A percentile compares a stretch with the other conserved stretches of the same genome.
Evolutionary conservation across 1,139 yeast species (phyloP).

Genomic region (Pichia sp.): DNA sequence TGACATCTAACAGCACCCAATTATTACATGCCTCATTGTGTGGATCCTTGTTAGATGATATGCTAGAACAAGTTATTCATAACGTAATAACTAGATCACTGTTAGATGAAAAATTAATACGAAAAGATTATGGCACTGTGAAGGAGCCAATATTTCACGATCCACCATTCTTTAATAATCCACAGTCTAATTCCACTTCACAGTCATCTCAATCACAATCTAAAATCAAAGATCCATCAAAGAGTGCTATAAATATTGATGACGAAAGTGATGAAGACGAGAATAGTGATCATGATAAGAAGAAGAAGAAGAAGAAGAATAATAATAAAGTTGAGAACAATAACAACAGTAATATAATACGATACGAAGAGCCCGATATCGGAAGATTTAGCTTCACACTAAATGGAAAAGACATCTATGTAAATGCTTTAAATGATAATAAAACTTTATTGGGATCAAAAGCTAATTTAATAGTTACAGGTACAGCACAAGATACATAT

Average conservation of each 20-base stretch:
- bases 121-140: slow-evolving; percentile 30
- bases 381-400: slow-evolving; percentile 25
- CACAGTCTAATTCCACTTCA: neutral
- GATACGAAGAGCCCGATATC: slow-evolving; percentile 21
- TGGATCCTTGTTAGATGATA: slow-evolving; percentile 31
- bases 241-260: slow-evolving; percentile 14
- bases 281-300: neutral
- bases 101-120: slow-evolving; percentile 33
- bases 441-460: slow-evolving; percentile 11
- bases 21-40: slow-evolving; percentile 27
- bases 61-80: slow-evolving; percentile 37
- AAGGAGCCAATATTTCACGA: slow-evolving; percentile 23
- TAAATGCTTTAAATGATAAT: slow-evolving; percentile 27
- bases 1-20: slow-evolving; percentile 2
- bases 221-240: slow-evolving; percentile 17
- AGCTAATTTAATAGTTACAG: slow-evolving; percentile 9
- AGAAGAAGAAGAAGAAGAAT: neutral
- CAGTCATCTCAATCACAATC: slow-evolving; percentile 8
- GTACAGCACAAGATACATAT: slow-evolving; percentile 37
- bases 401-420: slow-evolving; percentile 44
- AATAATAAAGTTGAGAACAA: neutral
- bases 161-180: neutral
- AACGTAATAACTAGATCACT: slow-evolving; percentile 37
- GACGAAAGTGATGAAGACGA: neutral
- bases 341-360: neutral